Base-by-base conservation (phyloP, 768 basidiomycete species). In the Baorangia bicolor region DNA sequence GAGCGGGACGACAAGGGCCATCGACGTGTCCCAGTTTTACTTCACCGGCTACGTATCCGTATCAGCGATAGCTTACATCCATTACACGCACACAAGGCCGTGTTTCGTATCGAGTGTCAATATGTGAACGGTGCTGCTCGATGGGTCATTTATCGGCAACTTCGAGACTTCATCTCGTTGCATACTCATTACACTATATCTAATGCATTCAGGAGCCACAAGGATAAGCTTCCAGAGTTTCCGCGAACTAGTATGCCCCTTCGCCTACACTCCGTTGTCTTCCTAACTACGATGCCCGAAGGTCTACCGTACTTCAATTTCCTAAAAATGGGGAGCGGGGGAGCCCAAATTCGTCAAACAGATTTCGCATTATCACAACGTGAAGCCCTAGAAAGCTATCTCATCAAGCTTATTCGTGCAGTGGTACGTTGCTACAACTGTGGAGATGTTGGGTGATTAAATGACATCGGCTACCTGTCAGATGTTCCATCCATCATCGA, bases 401-500 rank as follows among this genome's bases (percentile, higher is more conserved):
- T 98, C 3, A 80, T 98, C 30, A 82, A 82, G 38, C 79, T 99
- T 14, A 94, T 97, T 56, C 85, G 90, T 27, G 89, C 92, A 2
- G 94, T 97, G 40, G 95, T 94, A 73, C 58, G 88, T 73, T 27
- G 27, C 8, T 51, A 12, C 18, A 13, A n/a, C 21, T 4, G 9
- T 23, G 35, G 21, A 30, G 34, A 8, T 33, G 5, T 37, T 7
- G 6, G 8, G 11, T 74, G 20, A 47, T 30, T 28, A 14, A 51
- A 14, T 23, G 35, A 6, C 35, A 5, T 48, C 18, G 35, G 55
- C 59, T 27, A 49, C 41, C 28, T 41, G 30, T 47, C 10, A 96
- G 94, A 97, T 98, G 91, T 97, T 96, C 73, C 92, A 94, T 64
- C 92, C 95, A 1, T 85, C 93, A 21, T 82, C 92, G 1, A 98